A percentile compares a stretch with the other conserved stretches of the same genome.
phyloP scores from a whole-genome alignment of 306 rosid species.

The Glycine soja region DNA sequence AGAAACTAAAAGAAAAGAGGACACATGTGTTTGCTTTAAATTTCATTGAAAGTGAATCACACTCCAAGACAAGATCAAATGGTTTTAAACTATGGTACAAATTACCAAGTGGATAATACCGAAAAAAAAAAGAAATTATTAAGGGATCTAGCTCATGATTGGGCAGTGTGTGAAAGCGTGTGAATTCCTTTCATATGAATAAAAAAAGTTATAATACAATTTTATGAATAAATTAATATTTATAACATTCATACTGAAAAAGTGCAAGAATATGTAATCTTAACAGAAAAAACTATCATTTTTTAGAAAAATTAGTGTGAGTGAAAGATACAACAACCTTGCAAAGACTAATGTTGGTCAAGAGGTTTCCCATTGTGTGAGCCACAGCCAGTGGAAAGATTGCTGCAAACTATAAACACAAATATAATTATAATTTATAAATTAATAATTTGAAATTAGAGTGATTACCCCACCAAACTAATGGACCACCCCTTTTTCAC shows the following conservation, averaged over 20 bases:
- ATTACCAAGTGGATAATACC: no score
- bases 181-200: no score
- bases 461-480: neutral
- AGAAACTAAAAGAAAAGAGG: neutral
- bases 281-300: neutral
- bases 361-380: constrained; percentile 74
- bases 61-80: neutral
- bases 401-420: constrained; percentile 56
- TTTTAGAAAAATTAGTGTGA: constrained; percentile 57
- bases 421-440: neutral
- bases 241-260: neutral
- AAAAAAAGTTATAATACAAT: no score
- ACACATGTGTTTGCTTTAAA: neutral
- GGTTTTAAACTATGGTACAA: neutral
- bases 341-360: constrained; percentile 79
- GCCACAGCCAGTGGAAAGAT: constrained; percentile 71
- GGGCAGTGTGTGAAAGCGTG: no score
- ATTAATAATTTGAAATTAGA: constrained; percentile 22
- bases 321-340: constrained; percentile 84
- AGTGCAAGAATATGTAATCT: neutral
- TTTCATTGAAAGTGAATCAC: neutral
- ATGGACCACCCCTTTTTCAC: constrained; percentile 26
- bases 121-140: no score
- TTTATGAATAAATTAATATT: neutral
- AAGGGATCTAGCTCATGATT: no score